These are phyloP conservation scores for Epichloe amarillans DNA, from an alignment of 2,329 filamentous ascomycete species.

Conservation along the genomic window DNA sequence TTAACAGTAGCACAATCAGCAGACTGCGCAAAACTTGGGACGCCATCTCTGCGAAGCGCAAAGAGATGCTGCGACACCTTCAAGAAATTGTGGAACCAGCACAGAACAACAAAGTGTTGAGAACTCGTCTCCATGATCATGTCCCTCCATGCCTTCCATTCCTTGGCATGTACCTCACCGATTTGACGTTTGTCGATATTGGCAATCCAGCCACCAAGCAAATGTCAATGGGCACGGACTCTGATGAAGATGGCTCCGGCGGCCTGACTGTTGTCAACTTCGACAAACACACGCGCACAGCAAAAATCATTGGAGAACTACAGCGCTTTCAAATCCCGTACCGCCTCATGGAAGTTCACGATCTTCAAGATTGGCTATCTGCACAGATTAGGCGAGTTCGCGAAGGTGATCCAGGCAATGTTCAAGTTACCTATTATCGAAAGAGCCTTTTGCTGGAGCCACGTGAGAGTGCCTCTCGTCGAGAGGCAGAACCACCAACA, in stretches of 20 bases:
- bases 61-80: conserved; percentile 62
- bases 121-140: conserved; percentile 70
- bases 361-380: conserved; percentile 88
- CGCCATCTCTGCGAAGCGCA: conserved; percentile 68
- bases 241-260: conserved; percentile 48
- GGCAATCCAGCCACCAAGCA: conserved; percentile 80
- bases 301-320: conserved; percentile 88
- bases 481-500: conserved; percentile 21
- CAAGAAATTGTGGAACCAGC: conserved; percentile 79
- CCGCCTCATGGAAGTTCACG: conserved; percentile 64
- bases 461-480: conserved; percentile 34
- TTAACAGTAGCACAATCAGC: conserved; percentile 83
- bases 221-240: conserved; percentile 36
- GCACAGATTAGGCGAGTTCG: conserved; percentile 68
- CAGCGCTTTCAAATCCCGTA: conserved; percentile 96
- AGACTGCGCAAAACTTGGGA: conserved; percentile 91
- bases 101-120: conserved; percentile 80
- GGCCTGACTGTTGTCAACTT: conserved; percentile 85
- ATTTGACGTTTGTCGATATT: conserved; percentile 89
- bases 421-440: conserved; percentile 57
- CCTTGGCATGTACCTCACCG: conserved; percentile 89
- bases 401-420: conserved; percentile 38
- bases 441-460: conserved; percentile 79
- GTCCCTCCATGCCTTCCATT: conserved; percentile 90
- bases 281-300: conserved; percentile 89